Conservation (phyloP, 2,329 filamentous ascomycete genomes). For the Ascochyta lentis region DNA sequence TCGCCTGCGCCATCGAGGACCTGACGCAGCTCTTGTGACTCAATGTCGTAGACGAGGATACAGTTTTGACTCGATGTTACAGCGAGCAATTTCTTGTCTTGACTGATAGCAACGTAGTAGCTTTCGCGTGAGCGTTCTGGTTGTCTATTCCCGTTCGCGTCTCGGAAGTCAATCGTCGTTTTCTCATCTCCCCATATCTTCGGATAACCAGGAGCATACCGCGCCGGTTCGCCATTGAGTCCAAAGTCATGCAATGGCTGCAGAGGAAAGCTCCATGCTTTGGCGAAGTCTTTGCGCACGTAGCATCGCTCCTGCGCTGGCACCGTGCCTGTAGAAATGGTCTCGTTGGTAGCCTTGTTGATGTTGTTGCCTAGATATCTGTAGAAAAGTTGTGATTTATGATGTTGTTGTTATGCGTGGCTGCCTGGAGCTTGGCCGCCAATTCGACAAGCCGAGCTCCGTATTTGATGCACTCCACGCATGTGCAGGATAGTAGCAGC, state of each 20-base stretch:
- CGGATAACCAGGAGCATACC: constrained; percentile 26
- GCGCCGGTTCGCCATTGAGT: constrained; percentile 17
- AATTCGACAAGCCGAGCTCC: neutral
- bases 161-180: constrained; percentile 18
- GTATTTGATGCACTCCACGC: neutral
- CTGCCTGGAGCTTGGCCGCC: constrained; percentile 10
- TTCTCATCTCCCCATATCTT: constrained; percentile 22
- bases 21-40: constrained; percentile 29
- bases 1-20: constrained; percentile 31
- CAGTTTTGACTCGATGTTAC: constrained; percentile 23
- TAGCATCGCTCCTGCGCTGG: neutral
- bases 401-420: neutral
- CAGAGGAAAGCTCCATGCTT: constrained; percentile 21
- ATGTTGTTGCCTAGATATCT: neutral
- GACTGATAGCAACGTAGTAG: constrained; percentile 25
- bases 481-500: neutral
- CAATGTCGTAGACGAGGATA: constrained; percentile 33
- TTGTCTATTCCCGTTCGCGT: constrained; percentile 1
- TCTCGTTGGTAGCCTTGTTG: constrained; percentile 1
- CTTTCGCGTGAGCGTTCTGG: constrained; percentile 2
- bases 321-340: neutral
- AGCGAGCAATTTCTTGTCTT: constrained; percentile 33
- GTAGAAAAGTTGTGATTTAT: neutral
- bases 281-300: constrained; percentile 17
- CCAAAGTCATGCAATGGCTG: constrained; percentile 25